Percentiles rank a stretch among this genome's conserved stretches.
These are phyloP conservation scores for Gamsiella multidivaricata DNA, from an alignment of 192 early-diverging fungal species.

Conservation along the genomic window DNA sequence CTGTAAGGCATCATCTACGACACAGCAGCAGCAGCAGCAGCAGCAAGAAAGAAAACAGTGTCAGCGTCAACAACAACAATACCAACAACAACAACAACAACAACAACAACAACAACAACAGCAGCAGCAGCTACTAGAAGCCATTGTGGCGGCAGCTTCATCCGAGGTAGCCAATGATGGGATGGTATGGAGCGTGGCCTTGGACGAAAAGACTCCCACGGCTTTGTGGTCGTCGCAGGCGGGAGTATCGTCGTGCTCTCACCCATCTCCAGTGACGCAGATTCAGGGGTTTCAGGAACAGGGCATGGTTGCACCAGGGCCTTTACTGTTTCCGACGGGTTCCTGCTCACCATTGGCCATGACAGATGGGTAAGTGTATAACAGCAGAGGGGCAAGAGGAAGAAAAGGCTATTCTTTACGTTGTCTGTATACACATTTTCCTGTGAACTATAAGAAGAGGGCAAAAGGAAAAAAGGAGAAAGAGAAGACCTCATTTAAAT, in stretches of 20 bases:
- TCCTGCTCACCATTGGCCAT: neutral
- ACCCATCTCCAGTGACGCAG: too few relatives aligned
- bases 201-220: too few relatives aligned
- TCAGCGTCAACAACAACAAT: neutral
- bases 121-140: too few relatives aligned
- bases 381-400: neutral
- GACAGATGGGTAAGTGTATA: constrained; percentile 4
- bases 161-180: too few relatives aligned
- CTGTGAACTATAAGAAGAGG: too few relatives aligned
- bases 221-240: too few relatives aligned
- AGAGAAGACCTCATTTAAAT: too few relatives aligned
- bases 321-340: neutral
- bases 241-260: neutral
- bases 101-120: neutral
- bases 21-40: too few relatives aligned
- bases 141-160: too few relatives aligned
- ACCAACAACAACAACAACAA: neutral
- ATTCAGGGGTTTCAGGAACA: neutral
- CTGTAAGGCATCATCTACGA: too few relatives aligned
- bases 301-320: neutral
- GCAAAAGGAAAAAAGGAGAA: too few relatives aligned
- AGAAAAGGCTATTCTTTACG: neutral
- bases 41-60: neutral
- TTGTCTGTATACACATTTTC: neutral
- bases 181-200: too few relatives aligned